Conservation (phyloP, 257 asterid species). For the Echium plantagineum region DNA sequence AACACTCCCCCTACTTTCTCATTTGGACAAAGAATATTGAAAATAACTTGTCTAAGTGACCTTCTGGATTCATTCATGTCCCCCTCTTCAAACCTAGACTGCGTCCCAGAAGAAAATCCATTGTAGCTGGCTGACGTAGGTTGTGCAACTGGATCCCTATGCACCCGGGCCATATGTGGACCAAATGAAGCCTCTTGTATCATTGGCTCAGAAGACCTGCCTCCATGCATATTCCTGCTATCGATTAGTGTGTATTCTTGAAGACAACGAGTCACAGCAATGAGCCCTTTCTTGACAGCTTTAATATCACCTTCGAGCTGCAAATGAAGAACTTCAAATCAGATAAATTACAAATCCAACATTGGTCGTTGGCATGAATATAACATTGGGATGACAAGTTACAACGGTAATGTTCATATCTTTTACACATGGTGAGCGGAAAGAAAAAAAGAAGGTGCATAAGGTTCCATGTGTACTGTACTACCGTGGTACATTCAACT, state of each 20-base stretch:
- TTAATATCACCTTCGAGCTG: slow-evolving; percentile 11
- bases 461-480: neutral
- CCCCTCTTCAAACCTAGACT: slow-evolving; percentile 13
- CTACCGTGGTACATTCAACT: neutral
- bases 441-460: too few relatives aligned
- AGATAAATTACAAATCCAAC: neutral
- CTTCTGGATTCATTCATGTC: slow-evolving; percentile 20
- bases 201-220: slow-evolving; percentile 20
- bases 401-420: too few relatives aligned
- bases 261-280: slow-evolving; percentile 49
- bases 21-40: slow-evolving; percentile 48
- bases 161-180: slow-evolving; percentile 23
- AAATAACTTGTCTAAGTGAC: slow-evolving; percentile 35
- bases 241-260: slow-evolving; percentile 40
- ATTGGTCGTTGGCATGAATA: slow-evolving; percentile 1
- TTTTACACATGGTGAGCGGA: too few relatives aligned
- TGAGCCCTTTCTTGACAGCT: slow-evolving; percentile 57
- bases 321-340: neutral
- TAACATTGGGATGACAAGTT: neutral
- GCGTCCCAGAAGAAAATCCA: slow-evolving; percentile 17
- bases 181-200: slow-evolving; percentile 16
- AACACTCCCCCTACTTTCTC: slow-evolving; percentile 51
- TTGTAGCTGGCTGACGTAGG: slow-evolving; percentile 6
- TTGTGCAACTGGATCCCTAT: slow-evolving; percentile 25
- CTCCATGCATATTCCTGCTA: slow-evolving; percentile 17